Conservation (phyloP, 345 rosid genomes). For the Schrenkiella parvula region DNA sequence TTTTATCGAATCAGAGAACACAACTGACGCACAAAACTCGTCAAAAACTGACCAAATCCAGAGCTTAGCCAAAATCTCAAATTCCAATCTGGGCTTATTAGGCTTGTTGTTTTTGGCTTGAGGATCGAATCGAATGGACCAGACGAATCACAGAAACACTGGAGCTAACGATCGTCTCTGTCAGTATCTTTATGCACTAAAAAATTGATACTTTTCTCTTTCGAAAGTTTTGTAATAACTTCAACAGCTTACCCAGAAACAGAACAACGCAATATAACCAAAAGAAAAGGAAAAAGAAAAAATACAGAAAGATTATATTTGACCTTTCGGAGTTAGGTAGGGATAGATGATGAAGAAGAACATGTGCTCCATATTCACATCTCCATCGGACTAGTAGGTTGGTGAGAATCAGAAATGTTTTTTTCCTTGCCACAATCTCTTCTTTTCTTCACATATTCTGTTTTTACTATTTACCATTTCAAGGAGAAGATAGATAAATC, state of each 20-base stretch:
- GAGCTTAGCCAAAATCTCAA: neutral
- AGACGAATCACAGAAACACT: neutral
- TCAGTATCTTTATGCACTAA: neutral
- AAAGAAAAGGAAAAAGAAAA: neutral
- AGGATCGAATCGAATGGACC: neutral
- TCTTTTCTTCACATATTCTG: slow-evolving; percentile 7
- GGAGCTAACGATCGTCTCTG: slow-evolving; percentile 8
- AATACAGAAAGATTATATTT: neutral
- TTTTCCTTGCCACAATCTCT: no score
- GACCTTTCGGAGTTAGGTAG: slow-evolving; percentile 27
- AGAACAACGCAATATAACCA: neutral
- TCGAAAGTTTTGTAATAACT: neutral
- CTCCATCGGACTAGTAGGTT: slow-evolving; percentile 13
- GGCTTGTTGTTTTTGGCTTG: neutral
- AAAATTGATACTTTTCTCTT: slow-evolving; percentile 15
- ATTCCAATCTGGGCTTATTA: neutral
- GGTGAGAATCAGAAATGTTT: slow-evolving; percentile 23
- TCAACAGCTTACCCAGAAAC: slow-evolving; percentile 12
- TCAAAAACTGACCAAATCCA: neutral
- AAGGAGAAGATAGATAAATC: neutral
- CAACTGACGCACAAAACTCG: neutral
- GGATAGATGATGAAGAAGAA: slow-evolving; percentile 16
- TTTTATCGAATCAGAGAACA: slow-evolving; percentile 2
- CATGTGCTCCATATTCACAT: slow-evolving; percentile 23
- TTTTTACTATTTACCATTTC: neutral